Base-by-base conservation (phyloP, 176 grass and related monocot species). In the Microstegium vimineum region DNA sequence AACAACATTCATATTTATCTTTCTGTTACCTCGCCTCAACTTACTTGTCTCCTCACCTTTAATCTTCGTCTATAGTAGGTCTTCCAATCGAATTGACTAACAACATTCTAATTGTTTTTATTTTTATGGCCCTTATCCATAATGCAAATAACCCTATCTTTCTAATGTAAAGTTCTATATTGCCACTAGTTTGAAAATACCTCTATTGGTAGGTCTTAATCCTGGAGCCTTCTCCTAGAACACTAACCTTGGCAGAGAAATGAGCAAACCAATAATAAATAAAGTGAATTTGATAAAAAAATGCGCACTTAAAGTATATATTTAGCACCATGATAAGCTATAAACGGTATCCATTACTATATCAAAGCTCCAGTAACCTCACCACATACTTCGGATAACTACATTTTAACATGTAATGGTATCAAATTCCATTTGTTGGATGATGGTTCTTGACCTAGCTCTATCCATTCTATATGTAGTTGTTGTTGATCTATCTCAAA, bases 361-460 rank as follows among this genome's bases (percentile, higher is more conserved):
- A 22, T 0, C 0, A 25, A 33, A 54, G 17, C 1, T 2, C 0
- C 27, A 36, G 20, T 51, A 11, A 10, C 41, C 0, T n/a, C 5
- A 13, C 2, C 0, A 23, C 8, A 81, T 25, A 28, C 23, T 7
- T 4, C 2, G 1, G 2, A 31, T 23, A 17, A 38, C 1, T 47
- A 8, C 7, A 62, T 47, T 60, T 27, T 13, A 34, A 16, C 1
- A 4, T 1, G 22, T 10, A 68, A n/a, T n/a, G 8, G 3, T 25
- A 23, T 40, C 5, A 0, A 1, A 11, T 41, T 68, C 22, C 1
- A 11, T 69, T 23, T 38, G 66, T 25, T 69, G 1, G 5, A 69
- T 41, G 15, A 5, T 0, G 2, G 2, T 15, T 17, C 0, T 3
- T 0, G 6, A 41, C 28, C 6, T 4, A 12, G 4, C 0, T 16